phyloP scores from a whole-genome alignment of 1,284 basidiomycete species.

The Fomitopsis betulina region DNA sequence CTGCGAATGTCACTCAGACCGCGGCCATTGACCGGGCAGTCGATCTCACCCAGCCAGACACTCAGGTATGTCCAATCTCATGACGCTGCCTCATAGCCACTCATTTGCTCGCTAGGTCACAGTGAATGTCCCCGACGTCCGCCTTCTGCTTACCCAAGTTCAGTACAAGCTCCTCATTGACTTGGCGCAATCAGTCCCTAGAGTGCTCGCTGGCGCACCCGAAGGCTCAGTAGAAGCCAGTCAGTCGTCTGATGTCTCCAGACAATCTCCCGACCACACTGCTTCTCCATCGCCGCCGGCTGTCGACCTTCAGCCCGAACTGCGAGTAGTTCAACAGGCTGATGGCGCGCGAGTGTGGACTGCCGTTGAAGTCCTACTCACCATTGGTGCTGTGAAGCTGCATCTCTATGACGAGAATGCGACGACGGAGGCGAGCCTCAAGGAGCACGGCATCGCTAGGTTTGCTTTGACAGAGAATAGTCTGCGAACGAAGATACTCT shows the following conservation, averaged over 20 bases:
- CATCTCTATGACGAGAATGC: conserved; percentile 85
- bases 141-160: conserved; percentile 84
- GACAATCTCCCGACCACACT: not conserved
- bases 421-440: conserved; percentile 54
- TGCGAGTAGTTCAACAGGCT: conserved; percentile 29
- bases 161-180: conserved; percentile 82
- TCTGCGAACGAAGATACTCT: conserved; percentile 81
- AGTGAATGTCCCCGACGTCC: conserved; percentile 86
- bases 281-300: conserved; percentile 6
- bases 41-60: conserved; percentile 58
- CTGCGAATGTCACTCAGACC: conserved; percentile 67
- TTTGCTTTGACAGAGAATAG: conserved; percentile 83
- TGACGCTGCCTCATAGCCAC: not conserved
- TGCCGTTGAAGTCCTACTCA: conserved; percentile 75
- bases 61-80: conserved; percentile 46
- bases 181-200: conserved; percentile 73
- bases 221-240: conserved; percentile 28
- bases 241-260: conserved; percentile 1
- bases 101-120: conserved; percentile 43
- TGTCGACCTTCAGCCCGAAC: conserved; percentile 58
- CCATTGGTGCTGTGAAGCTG: conserved; percentile 76
- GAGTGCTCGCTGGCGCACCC: conserved; percentile 50
- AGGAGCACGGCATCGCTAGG: conserved; percentile 79
- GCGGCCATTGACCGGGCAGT: conserved; percentile 43
- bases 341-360: conserved; percentile 44